These are phyloP conservation scores for Taxillus chinensis DNA, from an alignment of 164 flowering plant species.

Conservation along the genomic window DNA sequence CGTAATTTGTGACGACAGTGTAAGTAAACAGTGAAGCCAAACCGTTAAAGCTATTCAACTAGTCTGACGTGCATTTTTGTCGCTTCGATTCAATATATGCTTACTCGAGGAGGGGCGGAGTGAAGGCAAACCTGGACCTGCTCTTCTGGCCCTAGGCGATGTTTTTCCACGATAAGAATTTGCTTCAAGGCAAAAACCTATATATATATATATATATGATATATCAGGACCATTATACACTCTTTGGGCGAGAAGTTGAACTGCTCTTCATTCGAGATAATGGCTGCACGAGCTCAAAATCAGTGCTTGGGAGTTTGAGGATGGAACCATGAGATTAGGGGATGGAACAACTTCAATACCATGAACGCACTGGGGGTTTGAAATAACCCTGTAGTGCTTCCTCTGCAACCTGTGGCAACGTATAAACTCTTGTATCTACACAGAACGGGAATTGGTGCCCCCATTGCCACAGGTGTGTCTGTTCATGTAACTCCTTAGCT, in stretches of 20 bases:
- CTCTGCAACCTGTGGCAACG: slow-evolving; percentile 34
- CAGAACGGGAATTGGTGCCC: slow-evolving; percentile 30
- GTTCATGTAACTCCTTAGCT: slow-evolving; percentile 32
- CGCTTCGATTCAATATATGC: no score
- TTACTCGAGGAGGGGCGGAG: slow-evolving; percentile 7
- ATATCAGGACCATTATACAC: slow-evolving; percentile 17
- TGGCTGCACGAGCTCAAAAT: slow-evolving; percentile 19
- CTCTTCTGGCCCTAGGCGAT: slow-evolving; percentile 16
- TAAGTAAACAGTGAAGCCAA: background rate
- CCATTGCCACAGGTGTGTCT: slow-evolving; percentile 29
- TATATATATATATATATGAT: background rate
- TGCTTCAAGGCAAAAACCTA: slow-evolving; percentile 12
- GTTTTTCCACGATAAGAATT: slow-evolving; percentile 19
- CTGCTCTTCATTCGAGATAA: slow-evolving; percentile 3
- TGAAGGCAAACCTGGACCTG: slow-evolving; percentile 20
- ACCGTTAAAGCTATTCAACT: background rate
- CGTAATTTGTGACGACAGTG: background rate
- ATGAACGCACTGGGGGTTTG: slow-evolving; percentile 33
- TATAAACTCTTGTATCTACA: slow-evolving; percentile 22
- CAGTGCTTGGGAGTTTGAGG: slow-evolving; percentile 14
- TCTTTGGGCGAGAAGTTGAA: slow-evolving; percentile 10
- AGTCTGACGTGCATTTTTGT: background rate
- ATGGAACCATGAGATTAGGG: slow-evolving; percentile 16
- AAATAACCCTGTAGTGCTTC: slow-evolving; percentile 30
- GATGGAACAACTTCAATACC: slow-evolving; percentile 26